Evolutionary conservation across 257 asterid genomes (phyloP), one percentile per base, ranked within the genome.

Genomic region (Solanum lycopersicoides): DNA sequence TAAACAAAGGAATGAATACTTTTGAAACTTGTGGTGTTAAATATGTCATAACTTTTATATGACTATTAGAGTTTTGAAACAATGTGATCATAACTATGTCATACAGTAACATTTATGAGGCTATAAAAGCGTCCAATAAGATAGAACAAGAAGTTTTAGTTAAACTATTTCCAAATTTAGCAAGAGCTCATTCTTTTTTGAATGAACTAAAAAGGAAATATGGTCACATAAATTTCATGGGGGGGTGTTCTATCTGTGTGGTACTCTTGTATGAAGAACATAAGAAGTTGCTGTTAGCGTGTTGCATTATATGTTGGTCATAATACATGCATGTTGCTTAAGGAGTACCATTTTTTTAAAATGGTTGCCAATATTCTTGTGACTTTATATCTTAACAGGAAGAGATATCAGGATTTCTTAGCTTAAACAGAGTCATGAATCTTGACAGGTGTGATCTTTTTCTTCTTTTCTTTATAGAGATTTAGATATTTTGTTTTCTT

Each of bases 391-490:
- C 74, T 34, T 32, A 47, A 87, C 92, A 97, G 99, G 98, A 93
- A 90, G 89, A 88, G 91, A 88, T 92, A 86, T 93, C 98, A 37
- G 99, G 99, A 89, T 97, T 95, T 91, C 98, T 95, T 86, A 97
- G 97, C 95, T 91, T 97, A 92, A 97, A 94, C 88, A 93, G 99
- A 91, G 98, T 93, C 82, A 95, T 97, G 99, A 94, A 92, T 92
- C 92, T 97, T 87, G 98, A 97, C 93, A 93, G 92, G 99, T 97
- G 91, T 53, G 80, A 73, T 23, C 79, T 85, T 42, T 20, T 56
- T 56, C 37, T 3, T 69, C 47, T 66, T 56, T 68, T n/a, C 23
- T 21, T 56, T 83, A 5, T 47, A 37, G 25, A 35, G 34, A 32
- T 87, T 34, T 65, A 25, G 7, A 32, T 50, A 28, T 50, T 50